Percentiles rank a stretch among this genome's conserved stretches.
These are phyloP conservation scores for Platanthera guangdongensis DNA, from an alignment of 106 monocot species.

Conservation along the genomic window DNA sequence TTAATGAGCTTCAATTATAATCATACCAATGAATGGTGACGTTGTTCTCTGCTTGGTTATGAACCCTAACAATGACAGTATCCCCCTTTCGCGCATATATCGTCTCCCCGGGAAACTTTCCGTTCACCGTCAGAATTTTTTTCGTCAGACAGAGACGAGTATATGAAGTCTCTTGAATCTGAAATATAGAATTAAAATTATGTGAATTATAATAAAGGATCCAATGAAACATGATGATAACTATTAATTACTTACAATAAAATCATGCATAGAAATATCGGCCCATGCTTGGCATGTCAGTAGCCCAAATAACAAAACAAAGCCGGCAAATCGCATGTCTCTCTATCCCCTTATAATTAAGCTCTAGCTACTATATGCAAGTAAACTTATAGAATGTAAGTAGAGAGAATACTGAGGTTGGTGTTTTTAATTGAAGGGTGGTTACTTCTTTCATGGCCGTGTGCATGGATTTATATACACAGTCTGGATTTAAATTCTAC, in stretches of 20 bases:
- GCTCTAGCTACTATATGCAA: not conserved
- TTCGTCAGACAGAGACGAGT: slow-evolving; percentile 31
- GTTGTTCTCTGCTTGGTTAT: slow-evolving; percentile 18
- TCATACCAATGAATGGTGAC: slow-evolving; percentile 30
- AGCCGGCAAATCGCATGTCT: not conserved
- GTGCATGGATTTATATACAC: too few species aligned
- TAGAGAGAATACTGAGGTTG: not conserved
- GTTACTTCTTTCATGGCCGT: too few species aligned
- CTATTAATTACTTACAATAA: not conserved
- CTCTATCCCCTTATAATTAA: too few species aligned
- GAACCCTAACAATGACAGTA: slow-evolving; percentile 18
- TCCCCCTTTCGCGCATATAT: slow-evolving; percentile 27
- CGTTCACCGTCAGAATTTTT: slow-evolving; percentile 38
- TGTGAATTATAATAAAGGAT: too few species aligned
- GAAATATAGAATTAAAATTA: not conserved
- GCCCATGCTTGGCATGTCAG: not conserved
- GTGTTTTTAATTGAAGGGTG: too few species aligned
- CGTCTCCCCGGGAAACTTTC: slow-evolving; percentile 34
- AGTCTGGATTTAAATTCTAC: too few species aligned
- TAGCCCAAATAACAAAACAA: not conserved
- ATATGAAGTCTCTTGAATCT: slow-evolving; percentile 30
- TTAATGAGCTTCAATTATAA: not conserved
- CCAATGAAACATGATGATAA: too few species aligned
- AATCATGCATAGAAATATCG: not conserved
- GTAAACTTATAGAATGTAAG: not conserved